phyloP scores from a whole-genome alignment of 208 protist species.

The Novymonas esmeraldas region DNA sequence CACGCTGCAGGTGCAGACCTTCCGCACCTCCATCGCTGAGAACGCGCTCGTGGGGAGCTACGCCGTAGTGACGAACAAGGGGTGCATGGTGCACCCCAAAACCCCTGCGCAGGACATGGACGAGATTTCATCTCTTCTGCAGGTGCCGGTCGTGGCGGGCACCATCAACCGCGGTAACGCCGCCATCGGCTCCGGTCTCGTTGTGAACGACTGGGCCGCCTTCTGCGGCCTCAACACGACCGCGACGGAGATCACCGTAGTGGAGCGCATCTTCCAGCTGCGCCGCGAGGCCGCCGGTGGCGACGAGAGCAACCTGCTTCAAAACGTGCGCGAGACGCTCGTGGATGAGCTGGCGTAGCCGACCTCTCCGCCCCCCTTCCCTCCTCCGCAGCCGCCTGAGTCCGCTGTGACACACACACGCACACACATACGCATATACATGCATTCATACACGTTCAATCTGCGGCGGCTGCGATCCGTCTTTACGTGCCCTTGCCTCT shows the following conservation, averaged over 20 bases:
- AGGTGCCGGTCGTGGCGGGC: constrained; percentile 99
- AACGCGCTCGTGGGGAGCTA: constrained; percentile 99
- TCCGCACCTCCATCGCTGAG: constrained; percentile 97
- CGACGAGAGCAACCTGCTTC: constrained; percentile 77
- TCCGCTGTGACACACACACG: no score
- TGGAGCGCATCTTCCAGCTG: constrained; percentile 99
- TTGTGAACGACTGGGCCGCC: constrained; percentile 99
- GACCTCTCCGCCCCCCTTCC: background rate
- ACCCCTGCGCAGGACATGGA: constrained; percentile 98
- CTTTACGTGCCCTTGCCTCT: no score
- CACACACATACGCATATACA: background rate
- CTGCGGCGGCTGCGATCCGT: no score
- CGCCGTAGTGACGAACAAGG: constrained; percentile 97
- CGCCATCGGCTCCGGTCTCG: constrained; percentile 93
- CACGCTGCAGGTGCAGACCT: constrained; percentile 98
- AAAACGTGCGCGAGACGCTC: constrained; percentile 85
- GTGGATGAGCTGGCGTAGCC: constrained; percentile 89
- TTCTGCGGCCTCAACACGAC: constrained; percentile 99
- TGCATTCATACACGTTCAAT: no score
- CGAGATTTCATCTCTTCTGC: constrained; percentile 97
- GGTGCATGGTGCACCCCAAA: constrained; percentile 97
- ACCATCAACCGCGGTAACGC: constrained; percentile 99
- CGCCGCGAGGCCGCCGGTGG: constrained; percentile 60
- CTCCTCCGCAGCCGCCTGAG: background rate
- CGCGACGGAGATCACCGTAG: constrained; percentile 98